These are phyloP conservation scores for Lindgomyces ingoldianus DNA, from an alignment of 495 filamentous ascomycete species.

Conservation along the genomic window DNA sequence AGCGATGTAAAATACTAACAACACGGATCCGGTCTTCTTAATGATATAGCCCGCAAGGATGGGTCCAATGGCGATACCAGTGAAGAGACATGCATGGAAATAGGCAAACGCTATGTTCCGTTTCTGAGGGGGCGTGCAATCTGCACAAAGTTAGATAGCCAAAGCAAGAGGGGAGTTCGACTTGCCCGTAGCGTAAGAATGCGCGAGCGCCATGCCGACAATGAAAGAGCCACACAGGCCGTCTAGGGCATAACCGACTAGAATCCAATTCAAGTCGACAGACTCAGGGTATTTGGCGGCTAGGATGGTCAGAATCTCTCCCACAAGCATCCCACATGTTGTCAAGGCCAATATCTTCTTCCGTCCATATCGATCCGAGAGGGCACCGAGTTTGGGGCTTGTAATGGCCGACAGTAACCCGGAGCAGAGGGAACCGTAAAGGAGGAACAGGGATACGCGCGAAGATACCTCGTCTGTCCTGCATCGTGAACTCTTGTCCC, in stretches of 20 bases:
- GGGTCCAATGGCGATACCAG: slow-evolving; percentile 82
- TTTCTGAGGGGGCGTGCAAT: slow-evolving; percentile 77
- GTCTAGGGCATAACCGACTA: slow-evolving; percentile 73
- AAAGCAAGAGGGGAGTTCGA: no score
- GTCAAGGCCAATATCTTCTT: slow-evolving; percentile 67
- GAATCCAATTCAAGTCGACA: slow-evolving; percentile 69
- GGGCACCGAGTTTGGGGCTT: slow-evolving; percentile 75
- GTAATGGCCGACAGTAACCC: slow-evolving; percentile 74
- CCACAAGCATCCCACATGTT: slow-evolving; percentile 64
- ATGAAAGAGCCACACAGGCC: slow-evolving; percentile 87
- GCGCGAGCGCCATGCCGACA: slow-evolving; percentile 71
- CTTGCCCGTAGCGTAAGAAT: slow-evolving; percentile 85
- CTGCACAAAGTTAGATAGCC: no score
- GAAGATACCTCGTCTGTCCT: slow-evolving; percentile 69
- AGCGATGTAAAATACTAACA: slow-evolving; percentile 77
- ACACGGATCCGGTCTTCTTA: slow-evolving; percentile 61
- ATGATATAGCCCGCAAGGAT: slow-evolving; percentile 76
- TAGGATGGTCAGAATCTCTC: slow-evolving; percentile 73
- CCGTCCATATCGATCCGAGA: slow-evolving; percentile 88
- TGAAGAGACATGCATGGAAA: slow-evolving; percentile 84
- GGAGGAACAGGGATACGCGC: slow-evolving; percentile 71
- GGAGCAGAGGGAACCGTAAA: slow-evolving; percentile 68
- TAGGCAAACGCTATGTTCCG: slow-evolving; percentile 86
- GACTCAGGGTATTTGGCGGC: slow-evolving; percentile 72
- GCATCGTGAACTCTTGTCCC: slow-evolving; percentile 68